These are phyloP conservation scores for Monosporascus sp. DNA, from an alignment of 2,329 filamentous ascomycete species.

Conservation along the genomic window DNA sequence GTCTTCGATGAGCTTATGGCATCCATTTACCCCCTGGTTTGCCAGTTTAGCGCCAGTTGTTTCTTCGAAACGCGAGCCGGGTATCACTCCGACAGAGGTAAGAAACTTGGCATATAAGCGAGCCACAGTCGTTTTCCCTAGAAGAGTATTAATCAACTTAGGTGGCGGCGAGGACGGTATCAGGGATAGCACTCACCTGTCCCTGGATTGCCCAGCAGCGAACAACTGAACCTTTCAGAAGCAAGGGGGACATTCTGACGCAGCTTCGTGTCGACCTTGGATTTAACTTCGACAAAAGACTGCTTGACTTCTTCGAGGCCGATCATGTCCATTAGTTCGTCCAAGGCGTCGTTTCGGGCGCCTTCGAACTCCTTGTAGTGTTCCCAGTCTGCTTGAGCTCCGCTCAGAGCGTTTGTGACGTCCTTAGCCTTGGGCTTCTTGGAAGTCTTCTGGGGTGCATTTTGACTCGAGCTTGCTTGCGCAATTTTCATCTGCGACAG, in stretches of 20 bases:
- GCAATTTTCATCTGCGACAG: slow-evolving; percentile 8
- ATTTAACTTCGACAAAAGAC: slow-evolving; percentile 58
- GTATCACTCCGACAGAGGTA: slow-evolving; percentile 52
- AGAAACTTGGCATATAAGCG: slow-evolving; percentile 63
- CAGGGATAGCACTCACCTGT: slow-evolving; percentile 45
- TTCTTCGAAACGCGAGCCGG: slow-evolving; percentile 56
- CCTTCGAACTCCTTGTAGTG: slow-evolving; percentile 49
- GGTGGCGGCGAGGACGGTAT: too few species aligned
- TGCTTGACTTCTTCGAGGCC: slow-evolving; percentile 66
- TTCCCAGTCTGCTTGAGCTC: slow-evolving; percentile 54
- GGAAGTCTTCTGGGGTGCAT: background rate
- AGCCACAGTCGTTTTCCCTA: slow-evolving; percentile 69
- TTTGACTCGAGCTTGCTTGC: slow-evolving; percentile 3
- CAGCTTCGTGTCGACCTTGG: slow-evolving; percentile 53
- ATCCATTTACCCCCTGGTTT: slow-evolving; percentile 52
- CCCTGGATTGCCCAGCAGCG: slow-evolving; percentile 67
- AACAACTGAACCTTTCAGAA: slow-evolving; percentile 56
- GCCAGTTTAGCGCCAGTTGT: slow-evolving; percentile 62
- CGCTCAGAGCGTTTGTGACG: slow-evolving; percentile 3
- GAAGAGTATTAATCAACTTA: background rate
- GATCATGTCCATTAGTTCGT: slow-evolving; percentile 64
- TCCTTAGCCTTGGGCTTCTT: slow-evolving; percentile 2
- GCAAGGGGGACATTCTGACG: slow-evolving; percentile 52
- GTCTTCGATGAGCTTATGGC: slow-evolving; percentile 48
- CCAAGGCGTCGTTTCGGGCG: slow-evolving; percentile 48